A percentile compares a stretch with the other conserved stretches of the same genome.
Conservation (phyloP, 192 early-diverging fungal genomes). For the Dimargaris xerosporica region DNA sequence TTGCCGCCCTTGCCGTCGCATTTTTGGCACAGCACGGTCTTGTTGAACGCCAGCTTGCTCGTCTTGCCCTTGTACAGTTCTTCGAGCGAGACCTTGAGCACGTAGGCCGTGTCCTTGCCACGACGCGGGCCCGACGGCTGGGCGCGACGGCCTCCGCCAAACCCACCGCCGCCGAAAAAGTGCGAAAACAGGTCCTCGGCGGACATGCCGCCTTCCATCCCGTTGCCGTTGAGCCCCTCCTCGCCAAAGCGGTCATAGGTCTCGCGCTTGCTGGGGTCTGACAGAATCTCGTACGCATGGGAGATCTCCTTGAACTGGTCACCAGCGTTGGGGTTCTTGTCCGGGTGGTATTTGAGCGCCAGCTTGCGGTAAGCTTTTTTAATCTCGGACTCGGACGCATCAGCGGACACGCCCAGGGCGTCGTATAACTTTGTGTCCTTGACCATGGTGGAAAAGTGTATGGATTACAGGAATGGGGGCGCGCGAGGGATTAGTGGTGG, state of each 20-base stretch:
- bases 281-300: conserved; percentile 94
- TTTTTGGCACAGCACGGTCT: conserved; percentile 75
- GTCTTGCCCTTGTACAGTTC: conserved; percentile 90
- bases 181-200: conserved; percentile 94
- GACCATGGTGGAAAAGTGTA: conserved; percentile 15
- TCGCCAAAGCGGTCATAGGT: conserved; percentile 88
- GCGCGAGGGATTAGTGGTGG: neutral
- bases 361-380: conserved; percentile 98
- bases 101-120: conserved; percentile 83
- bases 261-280: conserved; percentile 75
- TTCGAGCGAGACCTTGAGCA: conserved; percentile 74
- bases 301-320: conserved; percentile 97
- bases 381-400: conserved; percentile 63
- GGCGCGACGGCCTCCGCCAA: conserved; percentile 52
- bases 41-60: conserved; percentile 89
- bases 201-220: conserved; percentile 56
- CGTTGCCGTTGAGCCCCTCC: conserved; percentile 69
- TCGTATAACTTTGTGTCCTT: conserved; percentile 90
- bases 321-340: conserved; percentile 69
- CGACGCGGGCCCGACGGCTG: conserved; percentile 67
- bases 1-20: conserved; percentile 97
- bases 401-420: conserved; percentile 60
- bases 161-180: conserved; percentile 82
- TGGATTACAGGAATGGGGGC: neutral
- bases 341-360: conserved; percentile 38